These are phyloP conservation scores for Rosa lucieae DNA, from an alignment of 306 rosid genomes.

Conservation along the genomic window DNA sequence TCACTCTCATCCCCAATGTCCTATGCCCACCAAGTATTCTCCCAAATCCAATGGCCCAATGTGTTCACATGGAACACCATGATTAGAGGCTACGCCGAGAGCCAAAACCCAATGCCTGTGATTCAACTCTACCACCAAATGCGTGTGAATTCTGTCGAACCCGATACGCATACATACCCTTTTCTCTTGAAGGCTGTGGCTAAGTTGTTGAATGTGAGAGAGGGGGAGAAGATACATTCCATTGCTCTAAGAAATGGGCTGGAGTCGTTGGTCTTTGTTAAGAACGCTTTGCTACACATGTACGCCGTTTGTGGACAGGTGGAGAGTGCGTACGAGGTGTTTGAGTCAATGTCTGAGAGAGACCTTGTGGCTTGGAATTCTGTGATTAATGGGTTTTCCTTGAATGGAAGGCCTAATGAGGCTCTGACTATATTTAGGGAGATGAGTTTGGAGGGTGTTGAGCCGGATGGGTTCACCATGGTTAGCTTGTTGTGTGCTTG, in stretches of 20 bases:
- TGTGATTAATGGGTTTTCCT: slow-evolving; percentile 45
- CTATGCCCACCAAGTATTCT: slow-evolving; percentile 30
- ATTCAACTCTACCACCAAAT: slow-evolving; percentile 29
- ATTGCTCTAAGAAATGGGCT: slow-evolving; percentile 40
- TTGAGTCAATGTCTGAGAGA: slow-evolving; percentile 38
- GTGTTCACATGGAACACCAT: slow-evolving; percentile 48
- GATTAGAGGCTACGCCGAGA: slow-evolving; percentile 46
- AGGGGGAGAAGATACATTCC: slow-evolving; percentile 39
- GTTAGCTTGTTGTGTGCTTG: slow-evolving; percentile 47
- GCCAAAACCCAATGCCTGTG: slow-evolving; percentile 32
- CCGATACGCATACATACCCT: slow-evolving; percentile 46
- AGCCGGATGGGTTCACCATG: slow-evolving; percentile 50
- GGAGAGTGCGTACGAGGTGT: slow-evolving; percentile 37
- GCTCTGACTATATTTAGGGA: slow-evolving; percentile 39
- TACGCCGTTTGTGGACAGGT: slow-evolving; percentile 34
- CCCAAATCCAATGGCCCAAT: slow-evolving; percentile 30
- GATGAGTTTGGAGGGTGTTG: slow-evolving; percentile 34
- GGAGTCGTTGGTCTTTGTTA: slow-evolving; percentile 38
- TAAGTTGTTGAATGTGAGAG: slow-evolving; percentile 28
- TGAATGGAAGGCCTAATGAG: slow-evolving; percentile 46
- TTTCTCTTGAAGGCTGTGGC: slow-evolving; percentile 43
- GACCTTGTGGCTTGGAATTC: slow-evolving; percentile 53
- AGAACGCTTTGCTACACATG: slow-evolving; percentile 41
- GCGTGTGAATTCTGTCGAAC: slow-evolving; percentile 22
- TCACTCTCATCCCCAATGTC: slow-evolving; percentile 39